Evolutionary conservation across 495 filamentous ascomycete genomes (phyloP).

Genomic region (Acidiella bohemica): DNA sequence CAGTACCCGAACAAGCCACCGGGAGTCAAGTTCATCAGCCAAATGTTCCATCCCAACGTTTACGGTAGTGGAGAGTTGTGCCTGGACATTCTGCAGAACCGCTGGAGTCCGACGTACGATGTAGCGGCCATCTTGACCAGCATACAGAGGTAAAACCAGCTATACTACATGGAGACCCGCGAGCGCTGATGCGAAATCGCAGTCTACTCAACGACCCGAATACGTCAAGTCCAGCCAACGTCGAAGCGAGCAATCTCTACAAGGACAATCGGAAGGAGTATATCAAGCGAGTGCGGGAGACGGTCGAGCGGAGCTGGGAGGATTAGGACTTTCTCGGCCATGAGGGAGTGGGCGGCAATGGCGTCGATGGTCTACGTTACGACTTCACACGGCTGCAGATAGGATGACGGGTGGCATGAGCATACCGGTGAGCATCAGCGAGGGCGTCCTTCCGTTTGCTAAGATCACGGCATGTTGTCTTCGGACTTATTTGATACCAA

Average conservation of each 20-base stretch:
- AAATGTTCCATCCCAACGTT: slow-evolving; percentile 99
- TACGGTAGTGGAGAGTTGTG: slow-evolving; percentile 95
- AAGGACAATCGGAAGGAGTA: slow-evolving; percentile 97
- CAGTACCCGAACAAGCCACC: slow-evolving; percentile 98
- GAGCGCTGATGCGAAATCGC: neutral
- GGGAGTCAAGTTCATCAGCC: slow-evolving; percentile 92
- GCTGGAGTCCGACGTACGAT: slow-evolving; percentile 98
- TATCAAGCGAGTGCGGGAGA: slow-evolving; percentile 84
- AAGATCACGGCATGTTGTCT: no score
- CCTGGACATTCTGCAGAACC: slow-evolving; percentile 91
- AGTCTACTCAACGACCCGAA: slow-evolving; percentile 98
- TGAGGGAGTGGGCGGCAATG: no score
- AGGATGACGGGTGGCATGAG: no score
- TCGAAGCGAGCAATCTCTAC: slow-evolving; percentile 96
- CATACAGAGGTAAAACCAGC: slow-evolving; percentile 97
- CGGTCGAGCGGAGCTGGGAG: slow-evolving; percentile 98
- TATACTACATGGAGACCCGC: slow-evolving; percentile 3
- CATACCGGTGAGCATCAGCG: no score
- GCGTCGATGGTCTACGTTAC: no score
- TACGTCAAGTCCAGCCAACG: slow-evolving; percentile 91
- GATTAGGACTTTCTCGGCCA: no score
- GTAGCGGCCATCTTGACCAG: slow-evolving; percentile 94
- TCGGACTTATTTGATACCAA: neutral
- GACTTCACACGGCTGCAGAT: no score
- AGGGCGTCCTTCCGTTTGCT: no score